A percentile compares a stretch with the other conserved stretches of the same genome.
phyloP scores from a whole-genome alignment of 371 early-diverging fungal genomes.

The Syncephalis plumigaleata region DNA sequence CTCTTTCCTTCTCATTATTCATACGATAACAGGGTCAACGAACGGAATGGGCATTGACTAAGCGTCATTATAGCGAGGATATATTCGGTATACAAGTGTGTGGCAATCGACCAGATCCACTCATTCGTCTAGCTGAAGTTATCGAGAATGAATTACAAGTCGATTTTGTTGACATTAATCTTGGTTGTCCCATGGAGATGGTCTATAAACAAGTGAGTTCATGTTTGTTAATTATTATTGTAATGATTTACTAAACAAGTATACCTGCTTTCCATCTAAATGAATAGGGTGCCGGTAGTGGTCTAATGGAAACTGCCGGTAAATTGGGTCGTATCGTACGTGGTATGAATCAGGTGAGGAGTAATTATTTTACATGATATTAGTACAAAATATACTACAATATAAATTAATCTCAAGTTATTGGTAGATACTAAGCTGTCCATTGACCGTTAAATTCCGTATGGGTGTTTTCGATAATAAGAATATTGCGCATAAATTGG shows the following conservation, averaged over 20 bases:
- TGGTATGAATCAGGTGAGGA: slow-evolving; percentile 32
- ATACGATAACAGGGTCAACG: slow-evolving; percentile 30
- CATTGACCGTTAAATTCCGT: slow-evolving; percentile 84
- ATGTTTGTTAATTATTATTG: not conserved
- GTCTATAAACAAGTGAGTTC: slow-evolving; percentile 39
- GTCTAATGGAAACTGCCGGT: slow-evolving; percentile 44
- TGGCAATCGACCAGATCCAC: slow-evolving; percentile 40
- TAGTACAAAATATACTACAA: not conserved
- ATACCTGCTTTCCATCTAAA: not conserved
- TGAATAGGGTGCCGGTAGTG: slow-evolving; percentile 65
- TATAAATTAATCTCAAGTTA: not conserved
- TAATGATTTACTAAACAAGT: not conserved
- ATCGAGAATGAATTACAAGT: slow-evolving; percentile 45
- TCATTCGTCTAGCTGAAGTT: slow-evolving; percentile 48
- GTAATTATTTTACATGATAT: not conserved
- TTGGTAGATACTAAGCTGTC: slow-evolving; percentile 33
- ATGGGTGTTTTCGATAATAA: slow-evolving; percentile 52
- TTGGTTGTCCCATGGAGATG: slow-evolving; percentile 91
- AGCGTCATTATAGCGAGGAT: slow-evolving; percentile 75
- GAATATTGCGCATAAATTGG: slow-evolving; percentile 52
- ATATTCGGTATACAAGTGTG: slow-evolving; percentile 87
- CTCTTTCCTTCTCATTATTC: not conserved
- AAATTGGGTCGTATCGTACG: slow-evolving; percentile 58
- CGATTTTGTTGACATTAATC: slow-evolving; percentile 91
- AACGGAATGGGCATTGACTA: slow-evolving; percentile 74